Evolutionary conservation across 78 protist species (phyloP), one percentile per base, ranked within the genome.

Genomic region (Dictyostelium intermedium): DNA sequence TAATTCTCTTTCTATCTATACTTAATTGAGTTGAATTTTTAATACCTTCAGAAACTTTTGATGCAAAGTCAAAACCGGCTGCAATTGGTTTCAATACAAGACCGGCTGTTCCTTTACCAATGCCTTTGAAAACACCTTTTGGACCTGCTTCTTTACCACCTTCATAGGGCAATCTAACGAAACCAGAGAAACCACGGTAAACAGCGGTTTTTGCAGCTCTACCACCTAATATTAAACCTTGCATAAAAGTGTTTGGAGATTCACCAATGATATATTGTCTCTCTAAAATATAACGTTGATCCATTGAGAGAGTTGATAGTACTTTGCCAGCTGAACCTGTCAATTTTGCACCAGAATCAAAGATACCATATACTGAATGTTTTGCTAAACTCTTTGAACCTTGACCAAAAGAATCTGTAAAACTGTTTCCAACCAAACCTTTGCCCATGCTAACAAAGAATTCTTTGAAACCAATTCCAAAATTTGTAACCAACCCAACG

Each of bases 21-120:
- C 82, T 89, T 53, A 89, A 53, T 32, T 89, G 94, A 20, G 95
- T 91, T 32, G 95, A 91, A 69, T 96, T 95, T 14, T 82, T 69
- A 79, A 96, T 63, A 77, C 97, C 98, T 45, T 97, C 98, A 1
- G 96, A 66, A n/a, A 72, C 32, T 34, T 97, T 96, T 3, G 91
- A 16, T 1, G 56, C 83, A 69, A 96, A 66, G 30, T 95, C 96
- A 53, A 97, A 70, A 10, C 85, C 83, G 4, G 97, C 98, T 2
- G 96, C 85, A 20, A 96, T 81, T 30, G 98, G 98, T 84, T 97
- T 97, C 8, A 83, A 76, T 3, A 91, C 94, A 6, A 91, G 20
- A 32, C 98, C 98, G 34, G 84, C 97, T 3, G 93, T 60, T 25
- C 98, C 98, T 53, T 97, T 95, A 20, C 98, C 98, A 27, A 97